Evolutionary conservation across 345 rosid species (phyloP), one percentile per base, ranked within the genome.

Genomic region (Citrus australasica): DNA sequence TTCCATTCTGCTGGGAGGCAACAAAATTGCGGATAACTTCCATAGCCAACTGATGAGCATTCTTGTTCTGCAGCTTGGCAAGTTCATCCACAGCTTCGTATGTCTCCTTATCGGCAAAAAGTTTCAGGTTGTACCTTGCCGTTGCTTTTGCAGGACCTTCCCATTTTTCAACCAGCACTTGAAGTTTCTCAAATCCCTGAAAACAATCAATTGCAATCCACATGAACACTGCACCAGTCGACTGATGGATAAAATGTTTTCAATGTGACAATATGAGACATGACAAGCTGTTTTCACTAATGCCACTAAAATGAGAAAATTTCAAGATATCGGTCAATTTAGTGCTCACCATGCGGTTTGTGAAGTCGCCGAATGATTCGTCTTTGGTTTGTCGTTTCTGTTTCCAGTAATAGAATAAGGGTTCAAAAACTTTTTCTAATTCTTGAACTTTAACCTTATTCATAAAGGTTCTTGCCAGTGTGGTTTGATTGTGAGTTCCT

Each of bases 111-210:
- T 92, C 97, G 13, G 92, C 82, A 63, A 88, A 90, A 5, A 84
- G 88, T 84, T 81, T 88, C 73, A 92, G 85, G 86, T 87, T 87
- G 88, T 86, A 84, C 42, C 80, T 81, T 4, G 86, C 1, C 22
- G 87, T 83, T 62, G 81, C 53, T 76, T 70, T 79, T 69, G 35
- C 75, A 16, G 83, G 79, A 65, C 97, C 98, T 80, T 96, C 94
- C 89, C 98, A 91, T 21, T 88, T 80, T 75, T 88, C 88, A 71
- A 92, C 94, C 75, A 88, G 83, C 79, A 90, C 97, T 74, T 88
- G 84, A 42, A 96, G 95, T 80, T 88, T 91, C 85, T 94, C 97
- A 81, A 96, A 94, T 83, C 99, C 98, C 99, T 96, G 82, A 74
- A 4, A 74, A 48, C 73, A 60, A 69, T 42, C 72, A 60, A 61